These are phyloP conservation scores for Yarrowia divulgata DNA, from an alignment of 805 yeast genomes.

Conservation along the genomic window DNA sequence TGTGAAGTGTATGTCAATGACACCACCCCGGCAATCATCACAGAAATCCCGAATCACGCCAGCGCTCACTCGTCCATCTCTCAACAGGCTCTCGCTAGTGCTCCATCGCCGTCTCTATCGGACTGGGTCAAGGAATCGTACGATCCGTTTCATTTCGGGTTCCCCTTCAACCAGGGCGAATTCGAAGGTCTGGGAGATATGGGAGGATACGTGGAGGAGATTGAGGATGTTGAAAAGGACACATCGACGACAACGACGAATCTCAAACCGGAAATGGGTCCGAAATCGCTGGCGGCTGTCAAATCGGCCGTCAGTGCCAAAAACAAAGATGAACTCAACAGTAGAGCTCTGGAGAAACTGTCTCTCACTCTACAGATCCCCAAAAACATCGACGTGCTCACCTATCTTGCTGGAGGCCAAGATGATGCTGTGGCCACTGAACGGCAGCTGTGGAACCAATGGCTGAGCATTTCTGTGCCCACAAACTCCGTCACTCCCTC, in stretches of 20 bases:
- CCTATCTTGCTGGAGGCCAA: slow-evolving; percentile 38
- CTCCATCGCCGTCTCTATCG: slow-evolving; percentile 26
- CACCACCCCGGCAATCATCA: slow-evolving; percentile 12
- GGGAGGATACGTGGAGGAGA: slow-evolving; percentile 36
- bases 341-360: slow-evolving; percentile 19
- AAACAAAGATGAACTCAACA: slow-evolving; percentile 6
- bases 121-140: slow-evolving; percentile 23
- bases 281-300: background rate
- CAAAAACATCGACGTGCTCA: slow-evolving; percentile 30
- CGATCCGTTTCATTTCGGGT: slow-evolving; percentile 37
- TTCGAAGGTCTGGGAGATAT: slow-evolving; percentile 25
- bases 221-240: background rate
- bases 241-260: no score
- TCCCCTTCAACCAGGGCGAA: slow-evolving; percentile 26
- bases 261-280: no score
- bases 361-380: slow-evolving; percentile 25
- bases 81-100: slow-evolving; percentile 14
- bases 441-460: slow-evolving; percentile 38
- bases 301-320: background rate
- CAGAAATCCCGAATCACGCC: slow-evolving; percentile 10
- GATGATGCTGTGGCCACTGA: slow-evolving; percentile 34
- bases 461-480: slow-evolving; percentile 38
- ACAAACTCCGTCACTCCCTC: slow-evolving; percentile 37
- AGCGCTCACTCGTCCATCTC: slow-evolving; percentile 29
- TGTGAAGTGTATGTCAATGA: background rate